A percentile compares a stretch with the other conserved stretches of the same genome.
These are phyloP conservation scores for Colletotrichum aenigma DNA, from an alignment of 2,329 filamentous ascomycete species.

Conservation along the genomic window DNA sequence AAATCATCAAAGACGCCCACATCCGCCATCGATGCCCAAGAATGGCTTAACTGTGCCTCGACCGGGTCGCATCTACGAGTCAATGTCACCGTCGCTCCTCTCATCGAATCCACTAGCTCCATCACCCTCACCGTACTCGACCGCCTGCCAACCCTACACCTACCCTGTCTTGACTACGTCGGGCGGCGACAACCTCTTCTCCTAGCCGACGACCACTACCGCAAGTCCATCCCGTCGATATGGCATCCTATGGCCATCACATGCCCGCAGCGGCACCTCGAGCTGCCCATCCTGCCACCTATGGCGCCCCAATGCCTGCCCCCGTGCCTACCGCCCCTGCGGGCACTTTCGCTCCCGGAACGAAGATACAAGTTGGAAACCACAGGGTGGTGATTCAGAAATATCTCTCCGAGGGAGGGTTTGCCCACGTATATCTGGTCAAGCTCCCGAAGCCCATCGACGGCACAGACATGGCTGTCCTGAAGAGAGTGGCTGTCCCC, in stretches of 20 bases:
- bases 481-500: slow-evolving; percentile 95
- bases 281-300: slow-evolving; percentile 42
- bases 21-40: slow-evolving; percentile 7
- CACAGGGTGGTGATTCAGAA: slow-evolving; percentile 95
- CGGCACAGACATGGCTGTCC: slow-evolving; percentile 80
- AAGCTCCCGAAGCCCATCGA: slow-evolving; percentile 79
- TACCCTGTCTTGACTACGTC: neutral
- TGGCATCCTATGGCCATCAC: slow-evolving; percentile 21
- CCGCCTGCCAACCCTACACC: neutral
- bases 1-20: slow-evolving; percentile 9
- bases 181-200: neutral
- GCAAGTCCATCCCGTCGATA: neutral
- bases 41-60: slow-evolving; percentile 16
- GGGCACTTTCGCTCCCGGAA: slow-evolving; percentile 90
- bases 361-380: slow-evolving; percentile 93
- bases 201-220: neutral
- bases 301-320: slow-evolving; percentile 46
- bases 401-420: slow-evolving; percentile 97
- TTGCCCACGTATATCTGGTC: slow-evolving; percentile 97
- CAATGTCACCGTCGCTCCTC: slow-evolving; percentile 4
- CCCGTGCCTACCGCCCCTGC: slow-evolving; percentile 57
- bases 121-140: neutral
- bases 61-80: slow-evolving; percentile 11
- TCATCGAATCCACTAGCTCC: neutral
- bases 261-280: slow-evolving; percentile 17